These are phyloP conservation scores for Haematococcus lacustris DNA, from an alignment of 139 green algal genomes.

Conservation along the genomic window DNA sequence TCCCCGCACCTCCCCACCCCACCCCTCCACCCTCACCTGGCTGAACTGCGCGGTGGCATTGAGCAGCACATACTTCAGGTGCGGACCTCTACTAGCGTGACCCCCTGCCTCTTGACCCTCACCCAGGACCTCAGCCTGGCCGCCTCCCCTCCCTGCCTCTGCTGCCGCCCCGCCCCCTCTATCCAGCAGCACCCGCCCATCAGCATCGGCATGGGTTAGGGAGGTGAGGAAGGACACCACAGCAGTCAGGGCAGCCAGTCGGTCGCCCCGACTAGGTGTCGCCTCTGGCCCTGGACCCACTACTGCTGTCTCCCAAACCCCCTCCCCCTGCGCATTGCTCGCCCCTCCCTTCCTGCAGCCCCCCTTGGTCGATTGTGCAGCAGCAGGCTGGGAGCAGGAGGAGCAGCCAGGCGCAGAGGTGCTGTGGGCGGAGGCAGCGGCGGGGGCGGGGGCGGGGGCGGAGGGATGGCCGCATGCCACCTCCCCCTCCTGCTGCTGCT, in stretches of 20 bases:
- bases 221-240: conserved; percentile 63
- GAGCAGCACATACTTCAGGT: conserved; percentile 79
- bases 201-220: conserved; percentile 71
- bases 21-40: conserved; percentile 19
- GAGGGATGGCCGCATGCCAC: too few relatives aligned
- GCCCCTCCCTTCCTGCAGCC: background rate
- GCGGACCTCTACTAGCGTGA: background rate
- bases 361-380: conserved; percentile 5
- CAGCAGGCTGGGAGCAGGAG: background rate
- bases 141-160: conserved; percentile 2
- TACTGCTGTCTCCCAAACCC: background rate
- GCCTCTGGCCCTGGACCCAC: too few relatives aligned
- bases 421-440: too few relatives aligned
- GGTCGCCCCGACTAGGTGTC: too few relatives aligned
- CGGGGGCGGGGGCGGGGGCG: too few relatives aligned
- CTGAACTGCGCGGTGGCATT: conserved; percentile 80
- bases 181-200: conserved; percentile 85
- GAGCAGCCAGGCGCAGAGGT: too few relatives aligned
- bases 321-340: background rate
- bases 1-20: too few relatives aligned
- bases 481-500: conserved; percentile 10
- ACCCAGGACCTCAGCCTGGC: background rate
- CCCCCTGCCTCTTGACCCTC: background rate
- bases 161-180: conserved; percentile 11
- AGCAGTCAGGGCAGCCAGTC: conserved; percentile 45